Conservation (phyloP, 805 yeast genomes). For the Yamadazyma nakazawae region DNA sequence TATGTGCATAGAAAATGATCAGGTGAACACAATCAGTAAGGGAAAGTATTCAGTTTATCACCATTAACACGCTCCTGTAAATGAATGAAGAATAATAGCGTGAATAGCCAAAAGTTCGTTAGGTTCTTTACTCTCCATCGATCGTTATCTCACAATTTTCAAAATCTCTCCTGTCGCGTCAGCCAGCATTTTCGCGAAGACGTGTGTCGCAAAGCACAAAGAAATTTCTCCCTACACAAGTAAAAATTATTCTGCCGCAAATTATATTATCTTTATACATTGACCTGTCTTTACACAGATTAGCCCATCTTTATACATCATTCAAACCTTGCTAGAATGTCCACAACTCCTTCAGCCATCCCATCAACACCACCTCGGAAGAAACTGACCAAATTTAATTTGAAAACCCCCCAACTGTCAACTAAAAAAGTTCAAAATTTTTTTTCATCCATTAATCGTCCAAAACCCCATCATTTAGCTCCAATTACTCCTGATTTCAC, state of each 20-base stretch:
- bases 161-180: no score
- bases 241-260: background rate
- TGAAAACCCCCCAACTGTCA: constrained; percentile 8
- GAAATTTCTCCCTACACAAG: no score
- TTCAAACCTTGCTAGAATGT: background rate
- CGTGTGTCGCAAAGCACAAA: background rate
- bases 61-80: no score
- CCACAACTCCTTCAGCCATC: background rate
- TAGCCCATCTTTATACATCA: no score
- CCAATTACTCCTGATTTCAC: constrained; percentile 17
- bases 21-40: no score
- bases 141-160: no score
- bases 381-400: background rate
- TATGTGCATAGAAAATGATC: no score
- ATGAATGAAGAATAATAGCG: no score
- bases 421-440: constrained; percentile 7
- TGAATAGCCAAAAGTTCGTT: no score
- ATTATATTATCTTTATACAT: background rate
- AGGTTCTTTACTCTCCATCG: no score
- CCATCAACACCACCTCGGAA: constrained; percentile 8
- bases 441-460: constrained; percentile 1
- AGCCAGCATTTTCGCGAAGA: background rate
- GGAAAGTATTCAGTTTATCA: no score
- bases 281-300: no score
- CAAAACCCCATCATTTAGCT: constrained; percentile 1